Evolutionary conservation across 345 rosid species (phyloP).

Genomic region (Sisymbrium irio): DNA sequence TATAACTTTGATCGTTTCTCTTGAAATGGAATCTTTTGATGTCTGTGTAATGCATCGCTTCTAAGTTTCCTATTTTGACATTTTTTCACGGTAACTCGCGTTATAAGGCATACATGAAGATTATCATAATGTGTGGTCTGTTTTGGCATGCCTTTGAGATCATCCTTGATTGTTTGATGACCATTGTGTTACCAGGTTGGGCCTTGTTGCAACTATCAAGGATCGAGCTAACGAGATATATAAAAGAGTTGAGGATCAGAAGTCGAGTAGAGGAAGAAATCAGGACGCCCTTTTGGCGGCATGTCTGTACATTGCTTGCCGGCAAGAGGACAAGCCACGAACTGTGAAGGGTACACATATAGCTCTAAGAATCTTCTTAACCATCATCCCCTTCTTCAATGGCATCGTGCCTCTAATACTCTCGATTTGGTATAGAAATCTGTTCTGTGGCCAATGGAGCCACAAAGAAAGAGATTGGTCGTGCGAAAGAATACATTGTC

Average conservation of each 20-base stretch:
- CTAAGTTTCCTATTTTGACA: background rate
- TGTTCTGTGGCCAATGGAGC: conserved; percentile 97
- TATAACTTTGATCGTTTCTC: background rate
- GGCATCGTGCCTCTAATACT: conserved; percentile 55
- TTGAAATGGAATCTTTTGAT: too few relatives aligned
- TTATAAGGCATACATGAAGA: background rate
- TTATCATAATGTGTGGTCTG: background rate
- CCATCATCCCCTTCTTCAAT: conserved; percentile 31
- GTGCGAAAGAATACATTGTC: conserved; percentile 96
- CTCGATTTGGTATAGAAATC: conserved; percentile 61
- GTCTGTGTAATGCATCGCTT: background rate
- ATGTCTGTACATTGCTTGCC: conserved; percentile 94
- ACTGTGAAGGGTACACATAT: conserved; percentile 82
- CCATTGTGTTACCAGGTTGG: conserved; percentile 63
- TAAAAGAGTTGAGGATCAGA: conserved; percentile 94
- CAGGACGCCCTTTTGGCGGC: conserved; percentile 98
- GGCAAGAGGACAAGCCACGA: conserved; percentile 94
- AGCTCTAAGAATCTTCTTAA: conserved; percentile 39
- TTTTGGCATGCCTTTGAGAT: background rate
- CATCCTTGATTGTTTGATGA: too few relatives aligned
- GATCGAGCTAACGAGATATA: conserved; percentile 96
- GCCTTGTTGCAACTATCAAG: conserved; percentile 96
- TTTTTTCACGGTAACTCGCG: background rate
- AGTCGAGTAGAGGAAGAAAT: conserved; percentile 97
- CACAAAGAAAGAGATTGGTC: conserved; percentile 92